Evolutionary conservation across 768 basidiomycete species (phyloP).

Genomic region (Sporobolomyces phaffii): DNA sequence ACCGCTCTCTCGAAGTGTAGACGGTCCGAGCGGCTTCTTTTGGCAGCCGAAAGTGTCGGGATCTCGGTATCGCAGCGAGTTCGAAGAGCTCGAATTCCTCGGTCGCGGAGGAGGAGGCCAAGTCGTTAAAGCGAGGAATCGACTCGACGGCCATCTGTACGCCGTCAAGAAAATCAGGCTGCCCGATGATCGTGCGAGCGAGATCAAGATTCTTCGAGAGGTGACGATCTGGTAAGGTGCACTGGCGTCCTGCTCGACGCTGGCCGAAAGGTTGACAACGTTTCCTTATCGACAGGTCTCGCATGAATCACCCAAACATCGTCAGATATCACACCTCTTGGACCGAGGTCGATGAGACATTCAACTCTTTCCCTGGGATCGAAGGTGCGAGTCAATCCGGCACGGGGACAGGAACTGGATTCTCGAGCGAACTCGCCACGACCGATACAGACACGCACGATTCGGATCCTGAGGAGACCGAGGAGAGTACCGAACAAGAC

Average conservation of each 20-base stretch:
- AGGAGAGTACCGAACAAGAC: conserved; percentile 1
- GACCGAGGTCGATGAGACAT: conserved; percentile 38
- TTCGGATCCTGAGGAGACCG: neutral
- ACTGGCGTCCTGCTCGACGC: neutral
- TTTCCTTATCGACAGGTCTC: conserved; percentile 21
- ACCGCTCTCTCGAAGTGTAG: conserved; percentile 15
- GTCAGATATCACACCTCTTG: conserved; percentile 39
- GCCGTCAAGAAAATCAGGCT: conserved; percentile 43
- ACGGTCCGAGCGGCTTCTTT: conserved; percentile 39
- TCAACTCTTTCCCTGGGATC: neutral
- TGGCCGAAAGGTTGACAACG: no score
- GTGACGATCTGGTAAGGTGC: conserved; percentile 42
- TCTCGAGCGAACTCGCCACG: conserved; percentile 16
- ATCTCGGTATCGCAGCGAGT: conserved; percentile 40
- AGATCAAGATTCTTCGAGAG: conserved; percentile 41
- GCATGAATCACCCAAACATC: conserved; percentile 36
- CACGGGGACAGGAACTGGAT: conserved; percentile 10
- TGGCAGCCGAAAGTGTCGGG: conserved; percentile 34
- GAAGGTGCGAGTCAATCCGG: conserved; percentile 3
- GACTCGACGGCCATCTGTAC: conserved; percentile 37
- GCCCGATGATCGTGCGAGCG: conserved; percentile 37
- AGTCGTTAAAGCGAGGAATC: conserved; percentile 43
- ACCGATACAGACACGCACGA: conserved; percentile 5
- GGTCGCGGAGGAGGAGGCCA: conserved; percentile 42
- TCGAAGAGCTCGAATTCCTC: conserved; percentile 42